phyloP scores from a whole-genome alignment of 208 protist genomes.

The Naegleria fowleri region DNA sequence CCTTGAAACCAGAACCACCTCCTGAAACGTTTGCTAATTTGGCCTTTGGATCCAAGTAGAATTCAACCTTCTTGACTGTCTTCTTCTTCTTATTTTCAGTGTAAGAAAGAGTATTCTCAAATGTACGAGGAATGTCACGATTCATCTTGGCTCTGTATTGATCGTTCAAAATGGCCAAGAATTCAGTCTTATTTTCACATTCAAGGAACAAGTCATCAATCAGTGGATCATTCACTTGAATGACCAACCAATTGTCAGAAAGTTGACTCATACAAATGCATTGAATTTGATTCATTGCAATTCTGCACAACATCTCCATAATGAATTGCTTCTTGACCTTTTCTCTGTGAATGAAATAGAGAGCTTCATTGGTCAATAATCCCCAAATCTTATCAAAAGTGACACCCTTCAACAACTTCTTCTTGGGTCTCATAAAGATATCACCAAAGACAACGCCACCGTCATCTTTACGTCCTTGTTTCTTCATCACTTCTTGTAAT shows the following conservation, averaged over 20 bases:
- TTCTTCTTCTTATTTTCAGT: slow-evolving; percentile 4
- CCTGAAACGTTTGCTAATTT: neutral
- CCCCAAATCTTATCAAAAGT: neutral
- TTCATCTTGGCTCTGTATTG: slow-evolving; percentile 1
- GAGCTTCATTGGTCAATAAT: neutral
- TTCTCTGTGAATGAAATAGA: neutral
- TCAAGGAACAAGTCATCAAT: slow-evolving; percentile 10
- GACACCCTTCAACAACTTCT: neutral
- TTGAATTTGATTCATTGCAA: neutral
- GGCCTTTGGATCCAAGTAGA: neutral
- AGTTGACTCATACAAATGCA: neutral
- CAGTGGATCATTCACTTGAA: neutral
- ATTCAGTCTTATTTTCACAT: slow-evolving; percentile 25
- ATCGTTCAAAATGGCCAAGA: slow-evolving; percentile 9
- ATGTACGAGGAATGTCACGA: neutral
- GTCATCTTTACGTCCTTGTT: neutral
- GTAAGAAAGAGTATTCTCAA: neutral
- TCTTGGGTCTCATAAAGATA: neutral
- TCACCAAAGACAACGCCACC: slow-evolving; percentile 4
- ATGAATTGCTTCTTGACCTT: slow-evolving; percentile 26
- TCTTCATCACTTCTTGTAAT: slow-evolving; percentile 22
- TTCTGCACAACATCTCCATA: neutral
- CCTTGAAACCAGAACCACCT: neutral
- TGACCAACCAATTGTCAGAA: slow-evolving; percentile 8
- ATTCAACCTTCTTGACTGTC: neutral